A percentile compares a stretch with the other conserved stretches of the same genome.
Evolutionary conservation across 106 monocot species (phyloP).

Genomic region (Dendrobium chrysotoxum): DNA sequence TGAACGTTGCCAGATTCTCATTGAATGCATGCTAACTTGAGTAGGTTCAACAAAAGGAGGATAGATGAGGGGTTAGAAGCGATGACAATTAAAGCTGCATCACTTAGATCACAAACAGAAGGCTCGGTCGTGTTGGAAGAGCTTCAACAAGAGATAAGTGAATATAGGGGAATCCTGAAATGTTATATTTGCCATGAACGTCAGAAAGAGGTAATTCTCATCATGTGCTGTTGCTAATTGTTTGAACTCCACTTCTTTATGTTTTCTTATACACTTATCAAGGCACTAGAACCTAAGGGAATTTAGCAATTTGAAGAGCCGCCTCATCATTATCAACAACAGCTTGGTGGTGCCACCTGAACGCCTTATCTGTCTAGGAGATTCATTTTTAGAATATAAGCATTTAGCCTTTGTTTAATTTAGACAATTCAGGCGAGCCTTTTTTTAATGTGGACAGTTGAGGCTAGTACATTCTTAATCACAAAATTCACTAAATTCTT

Average conservation of each 20-base stretch:
- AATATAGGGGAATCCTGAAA: constrained; percentile 58
- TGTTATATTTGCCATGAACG: constrained; percentile 49
- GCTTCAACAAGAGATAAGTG: constrained; percentile 46
- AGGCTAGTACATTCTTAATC: not conserved
- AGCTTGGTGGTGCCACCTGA: not conserved
- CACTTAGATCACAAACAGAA: constrained; percentile 27
- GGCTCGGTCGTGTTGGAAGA: constrained; percentile 34
- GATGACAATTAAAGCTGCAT: constrained; percentile 25
- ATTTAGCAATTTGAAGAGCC: not conserved
- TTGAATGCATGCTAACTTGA: not conserved
- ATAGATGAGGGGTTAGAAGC: constrained; percentile 37
- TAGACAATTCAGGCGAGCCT: not conserved
- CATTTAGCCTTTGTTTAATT: not conserved
- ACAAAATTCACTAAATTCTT: not conserved
- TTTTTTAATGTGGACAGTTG: not conserved
- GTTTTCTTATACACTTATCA: not conserved
- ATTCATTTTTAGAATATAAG: not conserved
- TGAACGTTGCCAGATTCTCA: not conserved
- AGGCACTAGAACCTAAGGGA: not conserved
- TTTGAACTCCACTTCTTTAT: not conserved
- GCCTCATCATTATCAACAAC: not conserved
- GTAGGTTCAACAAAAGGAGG: constrained; percentile 55
- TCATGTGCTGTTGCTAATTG: not conserved
- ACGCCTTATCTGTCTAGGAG: not conserved
- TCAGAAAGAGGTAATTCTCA: constrained; percentile 48